Evolutionary conservation across 306 rosid species (phyloP), one percentile per base, ranked within the genome.

Genomic region (Casuarina cunninghamiana): DNA sequence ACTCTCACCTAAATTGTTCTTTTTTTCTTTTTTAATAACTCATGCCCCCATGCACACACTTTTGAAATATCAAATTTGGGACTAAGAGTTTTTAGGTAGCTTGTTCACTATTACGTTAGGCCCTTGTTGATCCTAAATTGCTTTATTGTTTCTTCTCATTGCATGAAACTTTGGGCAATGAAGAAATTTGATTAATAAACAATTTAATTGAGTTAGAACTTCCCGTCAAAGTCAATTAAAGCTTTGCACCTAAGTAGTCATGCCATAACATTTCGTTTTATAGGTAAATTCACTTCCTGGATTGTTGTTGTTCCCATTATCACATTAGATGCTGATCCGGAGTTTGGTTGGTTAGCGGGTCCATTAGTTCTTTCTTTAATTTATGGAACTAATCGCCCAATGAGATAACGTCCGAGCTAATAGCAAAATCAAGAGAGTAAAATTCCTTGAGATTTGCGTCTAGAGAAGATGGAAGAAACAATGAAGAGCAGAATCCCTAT

Each of bases 401-500:
- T 5, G 61, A 26, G 61, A 74, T 62, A 67, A 54, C 53, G 12
- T 39, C 8, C 26, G 26, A 43, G 48, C 8, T 43, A 11, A 4
- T 43, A 48, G 17, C 71, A 45, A 74, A 61, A 78, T 49, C 77
- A 6, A 57, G 44, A 53, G 32, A 32, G 41, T 2, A 78, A 65
- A 41, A 37, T 39, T 78, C 19, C 67, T 53, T 53, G 72, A 60
- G 9, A 58, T 69, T 48, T 79, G 42, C 73, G 39, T 53, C n/a
- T 65, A 19, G 73, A 54, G 75, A 48, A 15, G 50, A 2, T 3
- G 16, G 65, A 17, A 55, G 67, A 35, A 61, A 21, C 38, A 41
- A 5, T 51, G 26, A 26, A 51, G 65, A 53, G 35, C 55, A 11
- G 53, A 17, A 50, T 9, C 8, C 1, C 43, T 32, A 2, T 63